Evolutionary conservation across 164 flowering plant genomes (phyloP).

Genomic region (Stephania japonica): DNA sequence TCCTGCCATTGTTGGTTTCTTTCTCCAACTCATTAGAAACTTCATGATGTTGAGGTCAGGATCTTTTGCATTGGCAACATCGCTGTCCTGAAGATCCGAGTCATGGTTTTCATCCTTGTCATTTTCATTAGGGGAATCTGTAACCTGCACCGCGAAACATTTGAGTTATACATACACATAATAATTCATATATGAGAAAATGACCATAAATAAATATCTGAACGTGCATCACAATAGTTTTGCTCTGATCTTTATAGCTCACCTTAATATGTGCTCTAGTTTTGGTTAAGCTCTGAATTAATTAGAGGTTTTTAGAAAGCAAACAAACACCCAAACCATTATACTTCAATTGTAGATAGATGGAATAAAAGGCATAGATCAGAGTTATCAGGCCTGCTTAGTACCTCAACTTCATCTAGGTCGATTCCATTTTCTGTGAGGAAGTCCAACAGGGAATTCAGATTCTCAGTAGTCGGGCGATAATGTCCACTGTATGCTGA

Average conservation of each 20-base stretch:
- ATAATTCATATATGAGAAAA: background rate
- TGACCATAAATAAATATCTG: too few species aligned
- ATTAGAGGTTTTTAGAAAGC: too few species aligned
- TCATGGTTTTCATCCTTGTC: slow-evolving; percentile 1
- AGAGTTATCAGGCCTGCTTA: background rate
- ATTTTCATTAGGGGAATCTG: slow-evolving; percentile 8
- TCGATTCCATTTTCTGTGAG: slow-evolving; percentile 64
- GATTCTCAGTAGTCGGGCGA: slow-evolving; percentile 69
- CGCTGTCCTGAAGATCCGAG: background rate
- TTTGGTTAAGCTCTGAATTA: too few species aligned
- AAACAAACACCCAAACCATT: too few species aligned
- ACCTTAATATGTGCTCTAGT: too few species aligned
- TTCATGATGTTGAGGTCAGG: slow-evolving; percentile 17
- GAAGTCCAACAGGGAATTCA: slow-evolving; percentile 43
- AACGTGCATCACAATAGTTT: too few species aligned
- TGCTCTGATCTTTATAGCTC: too few species aligned
- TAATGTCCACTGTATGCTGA: slow-evolving; percentile 95
- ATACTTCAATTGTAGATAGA: background rate
- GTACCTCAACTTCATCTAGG: slow-evolving; percentile 62
- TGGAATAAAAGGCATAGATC: background rate
- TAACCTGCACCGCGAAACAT: background rate
- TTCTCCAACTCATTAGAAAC: slow-evolving; percentile 17
- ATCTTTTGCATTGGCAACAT: slow-evolving; percentile 4
- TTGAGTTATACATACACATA: background rate
- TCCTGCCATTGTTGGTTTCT: background rate